These are phyloP conservation scores for Tanacetum coccineum DNA, from an alignment of 129 eudicot species.

Conservation along the genomic window DNA sequence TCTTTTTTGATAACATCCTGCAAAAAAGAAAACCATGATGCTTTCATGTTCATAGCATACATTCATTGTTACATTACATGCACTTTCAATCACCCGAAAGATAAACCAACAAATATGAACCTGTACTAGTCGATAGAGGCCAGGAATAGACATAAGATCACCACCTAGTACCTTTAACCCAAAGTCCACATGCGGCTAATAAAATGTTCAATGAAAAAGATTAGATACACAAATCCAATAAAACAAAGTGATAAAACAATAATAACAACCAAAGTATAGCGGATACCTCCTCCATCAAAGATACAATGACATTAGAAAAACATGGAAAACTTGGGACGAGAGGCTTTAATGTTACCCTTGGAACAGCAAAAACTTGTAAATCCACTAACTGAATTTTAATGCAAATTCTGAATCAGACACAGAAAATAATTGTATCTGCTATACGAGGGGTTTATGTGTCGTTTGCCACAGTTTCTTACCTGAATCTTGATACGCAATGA, in stretches of 20 bases:
- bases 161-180: slow-evolving; percentile 78
- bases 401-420: slow-evolving; percentile 17
- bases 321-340: slow-evolving; percentile 84
- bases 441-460: slow-evolving; percentile 13
- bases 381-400: slow-evolving; percentile 62
- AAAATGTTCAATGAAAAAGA: slow-evolving; percentile 1
- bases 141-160: slow-evolving; percentile 90
- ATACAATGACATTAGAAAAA: slow-evolving; percentile 59
- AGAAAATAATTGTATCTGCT: not conserved
- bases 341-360: slow-evolving; percentile 69
- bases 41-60: not conserved
- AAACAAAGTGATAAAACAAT: not conserved
- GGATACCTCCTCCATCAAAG: slow-evolving; percentile 79
- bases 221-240: not conserved
- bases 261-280: not conserved
- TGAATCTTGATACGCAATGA: slow-evolving; percentile 50
- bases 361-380: slow-evolving; percentile 68
- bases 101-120: slow-evolving; percentile 27
- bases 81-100: not conserved
- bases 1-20: slow-evolving; percentile 70
- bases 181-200: slow-evolving; percentile 83
- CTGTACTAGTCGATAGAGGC: slow-evolving; percentile 73
- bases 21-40: slow-evolving; percentile 5
- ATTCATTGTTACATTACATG: not conserved
- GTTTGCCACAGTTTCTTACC: slow-evolving; percentile 36